These are phyloP conservation scores for Umbilicaria muhlenbergii DNA, from an alignment of 495 filamentous ascomycete species.

Conservation along the genomic window DNA sequence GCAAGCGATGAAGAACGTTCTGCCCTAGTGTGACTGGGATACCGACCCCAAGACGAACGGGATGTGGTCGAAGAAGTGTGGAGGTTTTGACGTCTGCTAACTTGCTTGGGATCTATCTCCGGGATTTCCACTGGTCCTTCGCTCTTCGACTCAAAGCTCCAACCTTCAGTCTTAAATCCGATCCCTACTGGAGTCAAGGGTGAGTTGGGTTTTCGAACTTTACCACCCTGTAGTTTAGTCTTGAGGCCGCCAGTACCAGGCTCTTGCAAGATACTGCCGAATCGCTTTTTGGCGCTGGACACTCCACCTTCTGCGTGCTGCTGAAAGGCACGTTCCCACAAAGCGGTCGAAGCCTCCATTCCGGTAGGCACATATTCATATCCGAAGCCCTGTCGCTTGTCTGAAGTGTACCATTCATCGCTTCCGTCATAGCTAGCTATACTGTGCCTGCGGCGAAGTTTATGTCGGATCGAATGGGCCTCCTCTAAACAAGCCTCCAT, in stretches of 20 bases:
- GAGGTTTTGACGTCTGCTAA: neutral
- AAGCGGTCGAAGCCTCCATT: neutral
- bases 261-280: constrained; percentile 1
- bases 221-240: neutral
- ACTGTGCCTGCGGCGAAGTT: constrained; percentile 3
- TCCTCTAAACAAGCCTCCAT: neutral
- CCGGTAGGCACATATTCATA: neutral
- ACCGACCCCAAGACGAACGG: constrained; percentile 8
- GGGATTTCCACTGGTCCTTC: too few species aligned
- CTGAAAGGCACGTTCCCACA: neutral
- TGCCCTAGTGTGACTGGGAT: constrained; percentile 7
- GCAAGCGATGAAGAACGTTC: constrained; percentile 6
- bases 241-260: neutral
- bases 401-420: constrained; percentile 1
- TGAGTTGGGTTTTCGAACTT: constrained; percentile 3
- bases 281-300: neutral
- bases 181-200: constrained; percentile 1
- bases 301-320: constrained; percentile 1
- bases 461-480: neutral
- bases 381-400: neutral
- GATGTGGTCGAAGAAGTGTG: constrained; percentile 1
- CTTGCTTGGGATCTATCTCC: neutral
- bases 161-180: neutral
- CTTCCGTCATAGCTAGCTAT: constrained; percentile 7
- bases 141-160: too few species aligned